phyloP scores from a whole-genome alignment of 2,329 filamentous ascomycete genomes.

The Corynespora cassiicola region DNA sequence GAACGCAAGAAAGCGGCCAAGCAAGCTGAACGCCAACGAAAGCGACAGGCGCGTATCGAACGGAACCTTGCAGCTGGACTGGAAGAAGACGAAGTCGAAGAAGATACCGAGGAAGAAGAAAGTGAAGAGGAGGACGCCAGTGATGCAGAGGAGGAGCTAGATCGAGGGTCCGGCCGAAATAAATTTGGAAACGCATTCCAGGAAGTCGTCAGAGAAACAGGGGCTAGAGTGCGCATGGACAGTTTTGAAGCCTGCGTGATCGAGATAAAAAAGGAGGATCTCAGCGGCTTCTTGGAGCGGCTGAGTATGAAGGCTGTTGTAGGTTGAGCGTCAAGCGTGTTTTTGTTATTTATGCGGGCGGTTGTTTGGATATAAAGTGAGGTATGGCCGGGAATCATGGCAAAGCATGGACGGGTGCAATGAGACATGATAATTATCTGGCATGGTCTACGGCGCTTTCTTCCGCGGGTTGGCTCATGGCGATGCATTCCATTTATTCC shows the following conservation, averaged over 20 bases:
- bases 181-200: conserved; percentile 95
- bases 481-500: no score
- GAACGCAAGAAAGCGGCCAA: conserved; percentile 54
- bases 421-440: no score
- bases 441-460: no score
- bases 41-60: conserved; percentile 54
- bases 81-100: conserved; percentile 70
- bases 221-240: conserved; percentile 87
- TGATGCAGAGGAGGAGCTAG: conserved; percentile 62
- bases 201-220: conserved; percentile 91
- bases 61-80: conserved; percentile 62
- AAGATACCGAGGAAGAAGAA: conserved; percentile 45
- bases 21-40: conserved; percentile 68
- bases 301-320: conserved; percentile 90
- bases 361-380: no score
- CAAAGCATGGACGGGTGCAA: no score
- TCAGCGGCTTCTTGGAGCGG: conserved; percentile 87
- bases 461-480: no score
- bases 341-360: no score
- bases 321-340: no score
- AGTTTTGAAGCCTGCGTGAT: conserved; percentile 98
- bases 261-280: conserved; percentile 95
- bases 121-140: conserved; percentile 63
- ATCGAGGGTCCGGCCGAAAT: conserved; percentile 78
- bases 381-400: no score